Evolutionary conservation across 2,329 filamentous ascomycete genomes (phyloP).

Genomic region (Colletotrichum brevisporum): DNA sequence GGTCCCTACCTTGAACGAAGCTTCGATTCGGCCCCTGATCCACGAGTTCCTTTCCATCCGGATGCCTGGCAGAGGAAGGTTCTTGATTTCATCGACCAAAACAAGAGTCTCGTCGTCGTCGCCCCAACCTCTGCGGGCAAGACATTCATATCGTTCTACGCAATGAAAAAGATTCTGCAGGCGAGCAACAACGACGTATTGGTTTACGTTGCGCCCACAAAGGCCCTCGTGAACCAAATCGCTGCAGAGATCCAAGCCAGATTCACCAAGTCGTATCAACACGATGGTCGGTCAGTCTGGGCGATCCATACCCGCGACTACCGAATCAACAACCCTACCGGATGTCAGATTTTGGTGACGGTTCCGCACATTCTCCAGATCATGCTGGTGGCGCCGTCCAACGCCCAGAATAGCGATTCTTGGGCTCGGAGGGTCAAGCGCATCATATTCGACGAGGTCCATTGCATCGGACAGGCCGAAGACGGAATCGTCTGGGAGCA

Average conservation of each 20-base stretch:
- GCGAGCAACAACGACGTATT: conserved; percentile 78
- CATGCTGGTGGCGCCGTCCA: conserved; percentile 77
- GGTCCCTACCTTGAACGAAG: conserved; percentile 83
- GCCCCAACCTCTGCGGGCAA: conserved; percentile 86
- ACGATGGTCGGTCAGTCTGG: conserved; percentile 79
- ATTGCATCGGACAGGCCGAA: conserved; percentile 83
- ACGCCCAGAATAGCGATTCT: conserved; percentile 66
- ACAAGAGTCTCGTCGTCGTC: conserved; percentile 80
- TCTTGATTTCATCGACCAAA: conserved; percentile 78
- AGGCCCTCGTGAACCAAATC: conserved; percentile 87
- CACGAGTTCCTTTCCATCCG: conserved; percentile 78
- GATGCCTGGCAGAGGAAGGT: conserved; percentile 84
- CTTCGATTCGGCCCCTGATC: conserved; percentile 77
- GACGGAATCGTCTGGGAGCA: conserved; percentile 78
- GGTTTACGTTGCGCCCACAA: conserved; percentile 86
- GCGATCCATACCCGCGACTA: conserved; percentile 84
- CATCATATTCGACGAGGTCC: conserved; percentile 88
- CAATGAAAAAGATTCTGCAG: conserved; percentile 82
- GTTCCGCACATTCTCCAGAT: conserved; percentile 85
- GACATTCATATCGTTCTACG: conserved; percentile 88
- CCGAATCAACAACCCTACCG: conserved; percentile 78
- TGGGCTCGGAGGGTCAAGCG: conserved; percentile 79
- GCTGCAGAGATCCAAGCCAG: conserved; percentile 83
- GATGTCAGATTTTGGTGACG: conserved; percentile 83
- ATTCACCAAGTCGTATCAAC: conserved; percentile 76